phyloP scores from a whole-genome alignment of 2,329 filamentous ascomycete species.

The Aspergillus cejpii region DNA sequence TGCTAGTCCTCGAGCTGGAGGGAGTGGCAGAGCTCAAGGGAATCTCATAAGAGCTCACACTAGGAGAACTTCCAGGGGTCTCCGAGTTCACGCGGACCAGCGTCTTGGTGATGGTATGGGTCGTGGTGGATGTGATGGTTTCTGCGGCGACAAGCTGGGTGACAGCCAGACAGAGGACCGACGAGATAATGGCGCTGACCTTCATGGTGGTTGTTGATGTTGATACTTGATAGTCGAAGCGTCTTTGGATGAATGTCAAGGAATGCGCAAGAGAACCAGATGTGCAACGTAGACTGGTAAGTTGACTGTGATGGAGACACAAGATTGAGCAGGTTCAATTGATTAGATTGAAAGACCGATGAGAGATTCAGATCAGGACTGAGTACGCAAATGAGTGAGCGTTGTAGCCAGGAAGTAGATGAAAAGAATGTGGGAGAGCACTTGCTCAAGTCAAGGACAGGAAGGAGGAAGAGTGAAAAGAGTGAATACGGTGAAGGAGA shows the following conservation, averaged over 20 bases:
- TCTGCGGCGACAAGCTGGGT: slow-evolving; percentile 28
- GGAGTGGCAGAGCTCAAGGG: slow-evolving; percentile 21
- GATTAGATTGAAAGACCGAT: neutral
- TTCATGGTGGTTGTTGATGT: slow-evolving; percentile 29
- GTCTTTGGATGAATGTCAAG: neutral
- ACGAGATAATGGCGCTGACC: slow-evolving; percentile 28
- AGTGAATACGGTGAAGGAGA: slow-evolving; percentile 9
- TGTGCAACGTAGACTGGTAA: neutral
- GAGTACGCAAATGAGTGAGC: slow-evolving; percentile 21
- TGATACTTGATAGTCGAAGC: neutral
- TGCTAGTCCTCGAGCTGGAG: slow-evolving; percentile 4
- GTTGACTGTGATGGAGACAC: neutral
- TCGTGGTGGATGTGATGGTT: slow-evolving; percentile 23
- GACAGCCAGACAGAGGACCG: slow-evolving; percentile 32
- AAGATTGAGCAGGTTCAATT: slow-evolving; percentile 1
- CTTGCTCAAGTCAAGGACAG: slow-evolving; percentile 19
- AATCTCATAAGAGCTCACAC: slow-evolving; percentile 24
- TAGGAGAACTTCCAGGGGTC: slow-evolving; percentile 22
- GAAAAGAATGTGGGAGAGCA: slow-evolving; percentile 25
- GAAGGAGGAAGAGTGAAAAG: slow-evolving; percentile 12
- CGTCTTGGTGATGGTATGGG: slow-evolving; percentile 40
- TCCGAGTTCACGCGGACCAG: slow-evolving; percentile 40
- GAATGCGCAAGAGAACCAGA: neutral
- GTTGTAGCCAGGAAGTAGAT: slow-evolving; percentile 13
- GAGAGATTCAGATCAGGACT: slow-evolving; percentile 7